Evolutionary conservation across 2,329 filamentous ascomycete species (phyloP).

Genomic region (Drechslerella coelobrocha): DNA sequence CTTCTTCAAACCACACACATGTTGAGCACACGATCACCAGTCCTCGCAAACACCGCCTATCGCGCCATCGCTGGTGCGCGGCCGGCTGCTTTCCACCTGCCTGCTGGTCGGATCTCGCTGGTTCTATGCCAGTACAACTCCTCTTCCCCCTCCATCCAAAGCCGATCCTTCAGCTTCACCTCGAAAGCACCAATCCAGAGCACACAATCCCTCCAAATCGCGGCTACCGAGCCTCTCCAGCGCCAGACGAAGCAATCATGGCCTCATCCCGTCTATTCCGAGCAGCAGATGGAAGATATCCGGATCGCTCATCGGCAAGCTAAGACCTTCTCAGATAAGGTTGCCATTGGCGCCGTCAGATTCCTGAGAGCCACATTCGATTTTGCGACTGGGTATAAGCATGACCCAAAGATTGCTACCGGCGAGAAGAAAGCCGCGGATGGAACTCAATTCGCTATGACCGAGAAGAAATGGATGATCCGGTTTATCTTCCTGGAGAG

Average conservation of each 20-base stretch:
- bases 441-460: constrained; percentile 72
- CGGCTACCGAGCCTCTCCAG: constrained; percentile 3
- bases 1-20: constrained; percentile 17
- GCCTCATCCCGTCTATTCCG: constrained; percentile 75
- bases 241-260: constrained; percentile 68
- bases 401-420: constrained; percentile 65
- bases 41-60: constrained; percentile 42
- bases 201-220: constrained; percentile 24
- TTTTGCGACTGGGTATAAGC: constrained; percentile 77
- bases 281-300: constrained; percentile 75
- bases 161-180: constrained; percentile 44
- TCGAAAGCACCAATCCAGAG: constrained; percentile 29
- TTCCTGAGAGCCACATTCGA: constrained; percentile 81
- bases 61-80: constrained; percentile 32
- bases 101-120: constrained; percentile 33
- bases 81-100: constrained; percentile 20
- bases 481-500: constrained; percentile 93
- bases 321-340: constrained; percentile 75
- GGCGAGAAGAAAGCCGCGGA: constrained; percentile 56
- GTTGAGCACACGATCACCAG: constrained; percentile 39
- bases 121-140: constrained; percentile 35
- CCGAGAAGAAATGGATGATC: constrained; percentile 85
- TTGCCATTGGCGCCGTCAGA: constrained; percentile 78
- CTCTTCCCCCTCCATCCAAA: constrained; percentile 13
- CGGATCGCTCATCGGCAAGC: constrained; percentile 78